Percentiles rank a stretch among this genome's conserved stretches.
These are phyloP conservation scores for Boletus vermiculosoides DNA, from an alignment of 768 basidiomycete species.

Conservation along the genomic window DNA sequence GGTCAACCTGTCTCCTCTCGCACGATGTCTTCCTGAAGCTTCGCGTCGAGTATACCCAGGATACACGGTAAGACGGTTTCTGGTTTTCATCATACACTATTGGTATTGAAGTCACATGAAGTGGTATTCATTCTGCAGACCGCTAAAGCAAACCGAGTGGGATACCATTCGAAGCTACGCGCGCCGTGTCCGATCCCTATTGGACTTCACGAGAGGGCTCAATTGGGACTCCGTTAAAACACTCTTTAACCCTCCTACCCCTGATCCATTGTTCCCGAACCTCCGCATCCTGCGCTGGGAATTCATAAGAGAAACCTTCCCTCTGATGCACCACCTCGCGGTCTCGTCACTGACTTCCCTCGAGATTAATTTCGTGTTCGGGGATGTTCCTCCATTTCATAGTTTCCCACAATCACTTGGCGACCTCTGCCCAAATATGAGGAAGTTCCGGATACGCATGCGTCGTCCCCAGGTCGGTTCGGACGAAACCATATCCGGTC, in stretches of 20 bases:
- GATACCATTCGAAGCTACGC: slow-evolving; percentile 11
- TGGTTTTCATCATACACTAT: background rate
- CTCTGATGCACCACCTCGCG: slow-evolving; percentile 15
- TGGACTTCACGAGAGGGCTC: slow-evolving; percentile 16
- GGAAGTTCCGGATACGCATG: slow-evolving; percentile 12
- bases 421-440: slow-evolving; percentile 17
- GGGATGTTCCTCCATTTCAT: slow-evolving; percentile 17
- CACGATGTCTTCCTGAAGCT: slow-evolving; percentile 5
- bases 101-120: background rate
- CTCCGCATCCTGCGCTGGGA: slow-evolving; percentile 23
- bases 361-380: slow-evolving; percentile 21
- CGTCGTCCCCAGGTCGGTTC: slow-evolving; percentile 13
- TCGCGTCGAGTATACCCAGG: slow-evolving; percentile 14
- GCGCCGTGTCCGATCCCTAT: slow-evolving; percentile 12
- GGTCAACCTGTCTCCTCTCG: slow-evolving; percentile 3
- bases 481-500: slow-evolving; percentile 11
- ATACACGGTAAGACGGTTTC: slow-evolving; percentile 1
- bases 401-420: slow-evolving; percentile 19
- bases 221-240: slow-evolving; percentile 17
- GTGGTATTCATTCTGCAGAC: slow-evolving; percentile 19
- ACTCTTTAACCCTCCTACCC: slow-evolving; percentile 15
- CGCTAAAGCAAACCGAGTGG: slow-evolving; percentile 9
- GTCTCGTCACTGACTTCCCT: slow-evolving; percentile 17
- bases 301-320: slow-evolving; percentile 16
- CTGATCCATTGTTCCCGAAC: slow-evolving; percentile 19